Evolutionary conservation across 2,329 filamentous ascomycete species (phyloP), one percentile per base, ranked within the genome.

Genomic region (Sclerotinia spermophila): DNA sequence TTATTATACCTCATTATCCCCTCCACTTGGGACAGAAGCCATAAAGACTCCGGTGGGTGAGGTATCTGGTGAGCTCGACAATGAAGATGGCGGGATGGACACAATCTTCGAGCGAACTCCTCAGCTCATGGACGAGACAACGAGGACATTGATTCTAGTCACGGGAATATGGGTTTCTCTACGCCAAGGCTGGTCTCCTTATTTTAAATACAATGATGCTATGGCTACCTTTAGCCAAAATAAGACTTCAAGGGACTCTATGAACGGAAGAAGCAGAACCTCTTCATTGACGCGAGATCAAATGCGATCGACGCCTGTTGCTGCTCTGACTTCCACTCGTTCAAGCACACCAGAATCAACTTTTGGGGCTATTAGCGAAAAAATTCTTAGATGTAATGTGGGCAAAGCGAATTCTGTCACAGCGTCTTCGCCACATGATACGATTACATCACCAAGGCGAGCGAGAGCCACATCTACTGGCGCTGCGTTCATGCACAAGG

Each of bases 1-100:
- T 74, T 84, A 83, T 3, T 94, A 93, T 78, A 86, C 83, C 6
- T 85, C 86, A 0, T 82, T 89, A 40, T 85, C 86, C 1, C 79
- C 83, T 10, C 84, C 85, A 0, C 81, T 82, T 44, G 81, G 81
- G n/a, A 82, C 81, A 51, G 83, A 83, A 71, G 84, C 85, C 15
- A 75, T 75, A 38, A 72, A 74, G 6, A 73, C 78, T 27, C 69
- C 74, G 13, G 68, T 68, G 19, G 67, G 72, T 58, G 45, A 66
- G 30, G 62, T 71, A 66, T 42, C 70, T 27, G 71, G 67, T 33
- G 73, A 75, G 17, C 40, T 45, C 10, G 69, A 56, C 19, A 66
- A 56, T 45, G 48, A 11, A 53, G 74, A 33, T 45, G 45, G 40
- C 56, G 42, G 48, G 66, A 60, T 17, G 70, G 69, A 56, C 75